Base-by-base conservation (phyloP, 495 filamentous ascomycete species). In the Thermothielavioides terrestris region DNA sequence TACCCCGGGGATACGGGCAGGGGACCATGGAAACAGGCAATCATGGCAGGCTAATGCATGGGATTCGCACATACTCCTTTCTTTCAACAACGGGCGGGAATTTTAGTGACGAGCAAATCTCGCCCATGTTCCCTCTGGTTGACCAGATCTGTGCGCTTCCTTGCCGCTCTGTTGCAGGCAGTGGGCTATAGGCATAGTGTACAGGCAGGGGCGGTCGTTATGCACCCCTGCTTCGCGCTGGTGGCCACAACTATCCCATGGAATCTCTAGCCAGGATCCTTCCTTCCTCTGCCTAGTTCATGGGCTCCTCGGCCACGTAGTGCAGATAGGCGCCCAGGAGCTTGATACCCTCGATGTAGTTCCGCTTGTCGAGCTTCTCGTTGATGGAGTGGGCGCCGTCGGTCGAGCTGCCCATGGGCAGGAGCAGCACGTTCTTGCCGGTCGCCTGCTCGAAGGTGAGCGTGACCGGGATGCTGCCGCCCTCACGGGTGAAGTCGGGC, bases 261-360 rank as follows among this genome's bases (percentile, higher is more conserved):
- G n/a, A n/a, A n/a, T n/a, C n/a, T n/a, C n/a, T n/a, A n/a, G n/a
- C n/a, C n/a, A n/a, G n/a, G n/a, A n/a, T n/a, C n/a, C n/a, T n/a
- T n/a, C n/a, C 10, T 20, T 26, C n/a, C 25, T 8, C 17, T 27
- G 3, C 15, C 52, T 66, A 71, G 32, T 59, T 53, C 56, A 61
- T 80, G 23, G 86, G 82, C 74, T 99, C 91, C 61, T 91, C 90
- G 1, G 91, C 88, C 47, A 95, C 89, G 60, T 95, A 96, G 72
- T 97, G 92, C 62, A 99, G 70, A 63, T 99, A 99, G 15, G 92
- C 89, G 14, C 92, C 92, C 42, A 97, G 67, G 40, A 97, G 67
- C 75, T 97, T 97, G 55, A 83, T 95, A n/a, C 92, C 92, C 73
- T 97, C 89, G 60, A 99, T 92, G 65, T 97, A 99, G 64, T 99